Evolutionary conservation across 2,329 filamentous ascomycete genomes (phyloP), one percentile per base, ranked within the genome.

Genomic region (Colletotrichum agaves): DNA sequence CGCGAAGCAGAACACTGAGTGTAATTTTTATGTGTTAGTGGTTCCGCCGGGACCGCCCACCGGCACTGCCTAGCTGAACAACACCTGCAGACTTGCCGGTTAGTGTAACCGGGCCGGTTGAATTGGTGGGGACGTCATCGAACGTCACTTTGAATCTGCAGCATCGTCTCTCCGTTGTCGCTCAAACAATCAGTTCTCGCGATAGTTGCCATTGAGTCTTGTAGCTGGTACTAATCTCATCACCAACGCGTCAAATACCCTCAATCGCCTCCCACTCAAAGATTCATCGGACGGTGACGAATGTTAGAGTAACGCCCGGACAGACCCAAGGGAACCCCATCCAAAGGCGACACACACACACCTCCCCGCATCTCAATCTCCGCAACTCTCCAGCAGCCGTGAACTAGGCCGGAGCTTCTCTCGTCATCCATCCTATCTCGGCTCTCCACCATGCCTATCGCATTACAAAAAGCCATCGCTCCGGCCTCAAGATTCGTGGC

Each of bases 81-180:
- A 37, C 47, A 31, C 33, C 19, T 50, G 43, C n/a, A 4, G 11
- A 58, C 31, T 21, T 66, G 52, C 59, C 59, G 64, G 52, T 59
- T 46, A 50, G 15, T 17, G 23, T 61, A 67, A 64, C 64, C 64
- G 64, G 64, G 64, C 64, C 64, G 64, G 64, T 67, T 47, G 39
- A 43, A 41, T 61, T 64, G 61, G 64, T 52, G 62, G 31, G 64
- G 33, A 64, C 64, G 64, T 67, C 64, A 67, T 67, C 61, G 47
- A 55, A 47, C 64, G 64, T 67, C 64, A 67, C 61, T 41, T 13
- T 61, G 53, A 60, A 52, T 50, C 39, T 37, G 19, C 46, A 52
- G 37, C 21, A 17, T 17, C 43, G 33, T 41, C 58, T 35, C 63
- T 55, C 63, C 63, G 63, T 57, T 67, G 39, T 67, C 64, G 64